A percentile compares a stretch with the other conserved stretches of the same genome.
Conservation (phyloP, 208 protist genomes). For the Acanthamoeba rhysodes region DNA sequence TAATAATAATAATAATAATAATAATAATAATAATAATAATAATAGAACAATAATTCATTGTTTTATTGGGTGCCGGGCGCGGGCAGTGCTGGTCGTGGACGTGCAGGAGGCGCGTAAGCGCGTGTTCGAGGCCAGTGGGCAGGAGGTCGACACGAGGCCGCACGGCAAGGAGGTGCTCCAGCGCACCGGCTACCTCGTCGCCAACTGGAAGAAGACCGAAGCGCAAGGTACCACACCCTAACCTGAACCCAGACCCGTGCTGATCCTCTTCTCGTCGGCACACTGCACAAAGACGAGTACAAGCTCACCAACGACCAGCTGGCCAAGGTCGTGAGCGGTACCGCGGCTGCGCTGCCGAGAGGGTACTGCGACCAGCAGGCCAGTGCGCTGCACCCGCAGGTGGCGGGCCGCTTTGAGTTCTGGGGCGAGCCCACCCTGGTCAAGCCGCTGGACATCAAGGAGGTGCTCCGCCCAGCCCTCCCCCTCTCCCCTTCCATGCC, state of each 20-base stretch:
- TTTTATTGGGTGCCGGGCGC: no score
- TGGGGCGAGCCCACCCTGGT: slow-evolving; percentile 62
- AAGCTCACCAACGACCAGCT: slow-evolving; percentile 33
- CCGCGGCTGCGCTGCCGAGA: neutral
- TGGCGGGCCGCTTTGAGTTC: slow-evolving; percentile 56
- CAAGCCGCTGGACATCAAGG: slow-evolving; percentile 37
- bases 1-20: no score
- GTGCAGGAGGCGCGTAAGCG: slow-evolving; percentile 17
- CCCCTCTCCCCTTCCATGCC: no score
- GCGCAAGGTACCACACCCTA: neutral
- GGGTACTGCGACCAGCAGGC: slow-evolving; percentile 47
- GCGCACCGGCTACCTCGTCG: slow-evolving; percentile 47
- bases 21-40: no score
- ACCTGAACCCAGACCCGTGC: no score
- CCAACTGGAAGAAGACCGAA: slow-evolving; percentile 27
- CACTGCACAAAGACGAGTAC: neutral
- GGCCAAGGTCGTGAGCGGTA: neutral
- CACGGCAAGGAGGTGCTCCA: slow-evolving; percentile 31
- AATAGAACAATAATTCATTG: no score
- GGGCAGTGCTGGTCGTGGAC: no score
- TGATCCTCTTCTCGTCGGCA: neutral
- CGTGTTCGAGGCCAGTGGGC: slow-evolving; percentile 5
- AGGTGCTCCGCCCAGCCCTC: neutral
- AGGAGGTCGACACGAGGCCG: slow-evolving; percentile 35
- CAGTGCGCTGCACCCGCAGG: slow-evolving; percentile 9